These are phyloP conservation scores for Mycena indigotica DNA, from an alignment of 768 basidiomycete genomes.

Conservation along the genomic window DNA sequence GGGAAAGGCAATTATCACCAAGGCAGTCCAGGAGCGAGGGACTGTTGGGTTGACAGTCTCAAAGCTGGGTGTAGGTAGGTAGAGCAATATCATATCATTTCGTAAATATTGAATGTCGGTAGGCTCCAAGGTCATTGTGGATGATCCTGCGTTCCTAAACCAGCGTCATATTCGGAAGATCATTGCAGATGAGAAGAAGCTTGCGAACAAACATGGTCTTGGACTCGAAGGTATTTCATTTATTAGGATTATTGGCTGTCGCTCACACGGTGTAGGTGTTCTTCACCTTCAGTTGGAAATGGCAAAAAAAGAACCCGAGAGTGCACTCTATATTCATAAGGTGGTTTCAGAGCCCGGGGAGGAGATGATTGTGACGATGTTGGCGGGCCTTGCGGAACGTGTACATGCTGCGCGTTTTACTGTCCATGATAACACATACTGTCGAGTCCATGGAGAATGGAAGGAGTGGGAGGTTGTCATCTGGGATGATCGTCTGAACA, in stretches of 20 bases:
- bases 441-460: slow-evolving; percentile 18
- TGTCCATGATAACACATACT: slow-evolving; percentile 25
- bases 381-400: slow-evolving; percentile 11
- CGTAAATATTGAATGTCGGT: neutral
- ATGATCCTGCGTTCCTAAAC: slow-evolving; percentile 14
- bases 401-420: slow-evolving; percentile 10
- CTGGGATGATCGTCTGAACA: slow-evolving; percentile 19
- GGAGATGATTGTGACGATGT: slow-evolving; percentile 20
- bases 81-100: neutral
- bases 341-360: slow-evolving; percentile 1
- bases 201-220: slow-evolving; percentile 2
- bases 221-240: slow-evolving; percentile 9
- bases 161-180: slow-evolving; percentile 10
- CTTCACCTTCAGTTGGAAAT: slow-evolving; percentile 1
- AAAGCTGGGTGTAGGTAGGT: neutral
- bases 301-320: neutral
- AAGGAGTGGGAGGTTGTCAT: slow-evolving; percentile 28
- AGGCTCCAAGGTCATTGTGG: neutral
- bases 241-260: too few species aligned
- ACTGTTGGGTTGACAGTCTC: neutral
- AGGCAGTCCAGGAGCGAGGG: neutral
- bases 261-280: slow-evolving; percentile 10
- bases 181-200: slow-evolving; percentile 2
- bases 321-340: slow-evolving; percentile 11
- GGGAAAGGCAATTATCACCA: slow-evolving; percentile 4